Evolutionary conservation across 371 early-diverging fungal species (phyloP).

Genomic region (Mortierella sp.): DNA sequence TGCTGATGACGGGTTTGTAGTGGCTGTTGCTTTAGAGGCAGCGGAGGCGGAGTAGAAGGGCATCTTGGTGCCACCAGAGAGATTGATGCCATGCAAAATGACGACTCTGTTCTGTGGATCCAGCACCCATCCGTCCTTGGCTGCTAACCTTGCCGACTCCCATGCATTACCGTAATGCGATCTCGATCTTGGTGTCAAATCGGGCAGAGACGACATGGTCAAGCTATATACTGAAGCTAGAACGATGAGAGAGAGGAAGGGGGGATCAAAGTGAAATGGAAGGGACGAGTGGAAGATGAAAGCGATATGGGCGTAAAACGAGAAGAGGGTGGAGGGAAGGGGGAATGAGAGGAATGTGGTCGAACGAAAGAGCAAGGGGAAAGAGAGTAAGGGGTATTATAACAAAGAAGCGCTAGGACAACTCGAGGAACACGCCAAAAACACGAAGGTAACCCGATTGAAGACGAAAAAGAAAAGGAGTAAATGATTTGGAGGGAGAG

Average conservation of each 20-base stretch:
- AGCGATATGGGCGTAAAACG: background rate
- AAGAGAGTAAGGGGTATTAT: background rate
- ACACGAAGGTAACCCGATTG: background rate
- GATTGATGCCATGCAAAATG: constrained; percentile 70
- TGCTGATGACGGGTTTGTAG: background rate
- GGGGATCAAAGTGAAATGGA: background rate
- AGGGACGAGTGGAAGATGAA: background rate
- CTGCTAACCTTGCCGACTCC: constrained; percentile 25
- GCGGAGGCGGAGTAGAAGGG: constrained; percentile 50
- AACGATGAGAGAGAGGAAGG: background rate
- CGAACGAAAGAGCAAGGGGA: background rate
- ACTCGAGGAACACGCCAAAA: background rate
- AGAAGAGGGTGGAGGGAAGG: background rate
- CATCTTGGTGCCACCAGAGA: constrained; percentile 71
- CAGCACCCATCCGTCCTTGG: constrained; percentile 46
- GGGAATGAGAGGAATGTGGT: background rate
- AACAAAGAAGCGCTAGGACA: background rate
- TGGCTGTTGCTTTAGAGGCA: background rate
- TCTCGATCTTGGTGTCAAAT: constrained; percentile 6
- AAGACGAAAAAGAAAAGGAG: background rate
- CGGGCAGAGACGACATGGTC: constrained; percentile 13
- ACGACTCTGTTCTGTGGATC: constrained; percentile 57
- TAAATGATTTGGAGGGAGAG: background rate
- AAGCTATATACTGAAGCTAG: background rate
- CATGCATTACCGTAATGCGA: constrained; percentile 31